Evolutionary conservation across 176 grass and related monocot species (phyloP).

Genomic region (Avena atlantica): DNA sequence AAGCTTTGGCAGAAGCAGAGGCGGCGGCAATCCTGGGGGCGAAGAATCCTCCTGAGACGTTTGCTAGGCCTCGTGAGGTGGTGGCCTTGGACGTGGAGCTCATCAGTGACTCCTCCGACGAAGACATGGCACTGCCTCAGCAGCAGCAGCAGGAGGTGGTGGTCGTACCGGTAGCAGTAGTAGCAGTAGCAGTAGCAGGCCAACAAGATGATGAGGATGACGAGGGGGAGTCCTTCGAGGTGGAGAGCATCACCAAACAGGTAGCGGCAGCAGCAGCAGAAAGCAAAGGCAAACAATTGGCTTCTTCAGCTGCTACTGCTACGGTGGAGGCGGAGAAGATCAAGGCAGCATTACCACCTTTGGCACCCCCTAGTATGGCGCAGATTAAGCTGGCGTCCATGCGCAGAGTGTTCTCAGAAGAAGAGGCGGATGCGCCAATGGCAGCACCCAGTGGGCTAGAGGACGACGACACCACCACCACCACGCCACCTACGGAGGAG

Average conservation of each 20-base stretch:
- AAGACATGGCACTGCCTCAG: constrained; percentile 38
- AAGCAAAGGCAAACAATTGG: not conserved
- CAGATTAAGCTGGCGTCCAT: constrained; percentile 8
- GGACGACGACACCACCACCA: too few relatives aligned
- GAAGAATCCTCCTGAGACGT: not conserved
- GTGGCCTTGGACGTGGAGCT: constrained; percentile 47
- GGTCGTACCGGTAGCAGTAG: not conserved
- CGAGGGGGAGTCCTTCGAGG: constrained; percentile 43
- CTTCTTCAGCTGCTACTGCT: too few relatives aligned
- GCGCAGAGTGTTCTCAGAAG: constrained; percentile 8
- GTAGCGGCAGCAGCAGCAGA: not conserved
- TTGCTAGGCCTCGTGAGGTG: not conserved
- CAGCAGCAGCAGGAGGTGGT: not conserved
- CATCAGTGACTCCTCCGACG: constrained; percentile 54
- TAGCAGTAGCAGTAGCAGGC: not conserved
- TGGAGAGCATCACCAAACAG: constrained; percentile 45
- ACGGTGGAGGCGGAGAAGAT: too few relatives aligned
- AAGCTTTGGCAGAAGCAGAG: constrained; percentile 16
- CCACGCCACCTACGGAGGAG: too few relatives aligned
- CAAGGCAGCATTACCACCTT: not conserved
- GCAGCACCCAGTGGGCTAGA: not conserved
- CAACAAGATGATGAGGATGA: constrained; percentile 34
- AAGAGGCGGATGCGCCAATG: not conserved
- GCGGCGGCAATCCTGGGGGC: not conserved
- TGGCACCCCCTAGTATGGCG: not conserved